These are phyloP conservation scores for Chenopodium suecicum DNA, from an alignment of 148 eudicot species.

Conservation along the genomic window DNA sequence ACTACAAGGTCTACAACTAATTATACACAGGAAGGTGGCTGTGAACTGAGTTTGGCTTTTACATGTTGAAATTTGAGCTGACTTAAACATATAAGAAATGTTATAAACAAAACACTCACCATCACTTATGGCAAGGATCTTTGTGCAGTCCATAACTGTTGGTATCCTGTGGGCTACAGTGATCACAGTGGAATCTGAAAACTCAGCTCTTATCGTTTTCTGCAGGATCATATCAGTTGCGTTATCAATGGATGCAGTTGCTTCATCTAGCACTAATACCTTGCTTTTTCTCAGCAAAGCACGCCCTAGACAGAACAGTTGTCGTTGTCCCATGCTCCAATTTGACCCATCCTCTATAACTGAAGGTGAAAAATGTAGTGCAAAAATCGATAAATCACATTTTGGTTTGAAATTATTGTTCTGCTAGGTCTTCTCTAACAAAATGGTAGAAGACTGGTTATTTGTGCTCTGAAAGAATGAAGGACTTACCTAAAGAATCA, in stretches of 20 bases:
- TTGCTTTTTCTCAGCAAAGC: conserved; percentile 74
- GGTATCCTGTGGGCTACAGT: conserved; percentile 87
- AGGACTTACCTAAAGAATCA: conserved; percentile 52
- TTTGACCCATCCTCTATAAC: conserved; percentile 81
- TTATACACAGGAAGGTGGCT: too few species aligned
- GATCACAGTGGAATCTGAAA: conserved; percentile 74
- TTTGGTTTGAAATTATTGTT: too few species aligned
- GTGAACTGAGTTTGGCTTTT: too few species aligned
- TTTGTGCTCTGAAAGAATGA: too few species aligned
- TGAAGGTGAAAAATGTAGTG: background rate
- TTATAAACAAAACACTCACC: conserved; percentile 39
- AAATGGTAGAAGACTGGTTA: too few species aligned
- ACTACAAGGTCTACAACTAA: too few species aligned
- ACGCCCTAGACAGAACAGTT: conserved; percentile 74
- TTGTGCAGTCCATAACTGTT: conserved; percentile 88
- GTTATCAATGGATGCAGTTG: conserved; percentile 82
- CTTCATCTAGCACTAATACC: conserved; percentile 79
- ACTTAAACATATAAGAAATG: too few species aligned
- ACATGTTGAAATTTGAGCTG: too few species aligned
- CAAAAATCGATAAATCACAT: too few species aligned
- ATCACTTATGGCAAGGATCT: conserved; percentile 75
- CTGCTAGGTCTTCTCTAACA: too few species aligned
- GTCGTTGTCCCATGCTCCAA: conserved; percentile 95
- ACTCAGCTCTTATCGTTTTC: conserved; percentile 66
- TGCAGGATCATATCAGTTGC: conserved; percentile 71